Evolutionary conservation across 768 basidiomycete genomes (phyloP).

Genomic region (Mrakia blollopis): DNA sequence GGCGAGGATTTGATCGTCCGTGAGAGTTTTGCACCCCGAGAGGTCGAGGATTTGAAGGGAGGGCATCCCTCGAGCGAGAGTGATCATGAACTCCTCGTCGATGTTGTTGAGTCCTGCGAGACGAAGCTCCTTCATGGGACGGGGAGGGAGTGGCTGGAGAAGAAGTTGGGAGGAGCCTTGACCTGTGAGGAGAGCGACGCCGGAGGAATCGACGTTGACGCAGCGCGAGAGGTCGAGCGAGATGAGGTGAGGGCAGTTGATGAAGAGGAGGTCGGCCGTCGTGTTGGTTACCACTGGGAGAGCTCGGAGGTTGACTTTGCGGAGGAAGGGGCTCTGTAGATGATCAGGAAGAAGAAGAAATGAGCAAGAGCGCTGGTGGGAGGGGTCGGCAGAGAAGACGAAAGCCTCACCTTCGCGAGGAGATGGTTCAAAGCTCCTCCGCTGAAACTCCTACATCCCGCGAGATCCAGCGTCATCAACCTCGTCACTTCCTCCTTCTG

Average conservation of each 20-base stretch:
- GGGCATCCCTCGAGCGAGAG: slow-evolving; percentile 20
- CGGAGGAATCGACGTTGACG: slow-evolving; percentile 54
- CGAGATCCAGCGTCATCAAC: slow-evolving; percentile 64
- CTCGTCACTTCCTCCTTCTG: slow-evolving; percentile 55
- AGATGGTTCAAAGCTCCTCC: slow-evolving; percentile 65
- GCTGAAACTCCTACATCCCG: slow-evolving; percentile 64
- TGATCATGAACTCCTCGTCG: slow-evolving; percentile 54
- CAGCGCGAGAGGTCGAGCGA: slow-evolving; percentile 70
- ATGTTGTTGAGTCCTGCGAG: slow-evolving; percentile 63
- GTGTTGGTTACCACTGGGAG: slow-evolving; percentile 64
- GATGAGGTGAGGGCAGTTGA: slow-evolving; percentile 55
- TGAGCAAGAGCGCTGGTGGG: background rate
- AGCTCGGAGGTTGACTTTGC: slow-evolving; percentile 61
- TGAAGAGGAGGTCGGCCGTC: slow-evolving; percentile 64
- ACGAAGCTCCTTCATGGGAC: slow-evolving; percentile 56
- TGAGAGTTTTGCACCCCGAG: slow-evolving; percentile 4
- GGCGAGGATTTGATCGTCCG: slow-evolving; percentile 9
- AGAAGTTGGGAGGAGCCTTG: background rate
- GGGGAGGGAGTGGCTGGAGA: slow-evolving; percentile 13
- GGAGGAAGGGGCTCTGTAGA: slow-evolving; percentile 49
- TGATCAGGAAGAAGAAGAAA: too few relatives aligned
- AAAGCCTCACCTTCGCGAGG: slow-evolving; percentile 53
- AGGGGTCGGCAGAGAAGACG: background rate
- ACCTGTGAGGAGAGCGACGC: slow-evolving; percentile 44
- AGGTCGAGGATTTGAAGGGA: slow-evolving; percentile 19